phyloP scores from a whole-genome alignment of 2,329 filamentous ascomycete genomes.

The Penicillium sp. region DNA sequence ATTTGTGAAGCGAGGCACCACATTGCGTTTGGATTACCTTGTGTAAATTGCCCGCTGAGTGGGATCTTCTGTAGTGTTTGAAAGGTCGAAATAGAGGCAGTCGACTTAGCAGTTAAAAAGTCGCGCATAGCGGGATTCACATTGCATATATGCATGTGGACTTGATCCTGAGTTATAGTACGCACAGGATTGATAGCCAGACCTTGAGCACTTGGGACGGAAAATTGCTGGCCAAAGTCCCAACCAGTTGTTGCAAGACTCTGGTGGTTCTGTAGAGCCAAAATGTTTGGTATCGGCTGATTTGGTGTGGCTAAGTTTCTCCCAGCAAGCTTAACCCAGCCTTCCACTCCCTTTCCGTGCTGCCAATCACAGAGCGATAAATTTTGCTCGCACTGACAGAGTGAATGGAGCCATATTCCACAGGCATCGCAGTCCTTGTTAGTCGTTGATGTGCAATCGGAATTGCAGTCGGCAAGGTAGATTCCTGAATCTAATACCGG shows the following conservation, averaged over 20 bases:
- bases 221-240: constrained; percentile 7
- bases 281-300: constrained; percentile 10
- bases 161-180: no score
- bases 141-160: no score
- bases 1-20: constrained; percentile 6
- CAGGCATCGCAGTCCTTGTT: constrained; percentile 13
- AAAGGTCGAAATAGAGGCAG: background rate
- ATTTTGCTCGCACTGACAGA: constrained; percentile 10
- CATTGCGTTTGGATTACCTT: background rate
- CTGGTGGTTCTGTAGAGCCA: constrained; percentile 7
- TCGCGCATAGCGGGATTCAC: no score
- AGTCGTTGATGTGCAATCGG: constrained; percentile 5
- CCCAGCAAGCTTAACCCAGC: background rate
- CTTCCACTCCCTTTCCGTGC: constrained; percentile 1
- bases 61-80: background rate
- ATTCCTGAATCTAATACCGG: background rate
- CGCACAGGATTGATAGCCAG: constrained; percentile 1
- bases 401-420: constrained; percentile 12
- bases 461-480: constrained; percentile 10
- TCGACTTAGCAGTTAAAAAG: background rate
- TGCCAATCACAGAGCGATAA: background rate
- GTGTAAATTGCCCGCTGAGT: background rate
- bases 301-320: background rate
- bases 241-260: constrained; percentile 2
- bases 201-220: constrained; percentile 8